Evolutionary conservation across 164 flowering plant genomes (phyloP).

Genomic region (Macadamia tetraphylla): DNA sequence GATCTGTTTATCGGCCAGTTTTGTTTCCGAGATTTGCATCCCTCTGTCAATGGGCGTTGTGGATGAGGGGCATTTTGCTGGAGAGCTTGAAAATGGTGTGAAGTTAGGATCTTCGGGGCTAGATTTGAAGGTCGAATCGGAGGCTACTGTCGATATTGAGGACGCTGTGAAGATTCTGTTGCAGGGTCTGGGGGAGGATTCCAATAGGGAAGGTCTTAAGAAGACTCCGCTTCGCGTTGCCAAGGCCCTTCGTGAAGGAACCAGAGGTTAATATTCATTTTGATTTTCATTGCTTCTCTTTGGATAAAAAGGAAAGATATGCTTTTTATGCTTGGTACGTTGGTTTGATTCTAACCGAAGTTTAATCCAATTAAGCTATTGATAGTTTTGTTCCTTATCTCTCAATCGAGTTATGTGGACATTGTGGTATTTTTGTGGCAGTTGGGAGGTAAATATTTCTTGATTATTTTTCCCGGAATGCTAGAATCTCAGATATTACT

Average conservation of each 20-base stretch:
- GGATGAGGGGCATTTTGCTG: slow-evolving; percentile 52
- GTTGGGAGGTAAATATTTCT: background rate
- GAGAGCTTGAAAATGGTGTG: slow-evolving; percentile 49
- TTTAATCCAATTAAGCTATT: background rate
- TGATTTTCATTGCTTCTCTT: background rate
- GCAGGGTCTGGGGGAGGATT: slow-evolving; percentile 82
- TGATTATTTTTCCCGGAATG: background rate
- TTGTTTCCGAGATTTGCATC: slow-evolving; percentile 6
- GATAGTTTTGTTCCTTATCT: too few relatives aligned
- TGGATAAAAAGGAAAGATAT: background rate
- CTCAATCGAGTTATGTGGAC: background rate
- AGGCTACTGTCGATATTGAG: slow-evolving; percentile 35
- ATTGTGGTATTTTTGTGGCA: background rate
- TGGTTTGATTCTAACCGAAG: background rate
- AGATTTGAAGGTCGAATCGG: slow-evolving; percentile 36
- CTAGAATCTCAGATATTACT: too few relatives aligned
- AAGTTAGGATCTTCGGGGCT: slow-evolving; percentile 26
- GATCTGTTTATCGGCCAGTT: slow-evolving; percentile 9
- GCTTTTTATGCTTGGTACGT: background rate
- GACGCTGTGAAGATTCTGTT: slow-evolving; percentile 79
- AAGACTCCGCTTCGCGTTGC: slow-evolving; percentile 94
- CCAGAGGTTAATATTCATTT: slow-evolving; percentile 50
- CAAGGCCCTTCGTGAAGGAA: slow-evolving; percentile 82
- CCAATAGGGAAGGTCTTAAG: slow-evolving; percentile 71
- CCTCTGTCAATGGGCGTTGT: slow-evolving; percentile 73